phyloP scores from a whole-genome alignment of 2,329 filamentous ascomycete genomes.

The Pyrenophora seminiperda region DNA sequence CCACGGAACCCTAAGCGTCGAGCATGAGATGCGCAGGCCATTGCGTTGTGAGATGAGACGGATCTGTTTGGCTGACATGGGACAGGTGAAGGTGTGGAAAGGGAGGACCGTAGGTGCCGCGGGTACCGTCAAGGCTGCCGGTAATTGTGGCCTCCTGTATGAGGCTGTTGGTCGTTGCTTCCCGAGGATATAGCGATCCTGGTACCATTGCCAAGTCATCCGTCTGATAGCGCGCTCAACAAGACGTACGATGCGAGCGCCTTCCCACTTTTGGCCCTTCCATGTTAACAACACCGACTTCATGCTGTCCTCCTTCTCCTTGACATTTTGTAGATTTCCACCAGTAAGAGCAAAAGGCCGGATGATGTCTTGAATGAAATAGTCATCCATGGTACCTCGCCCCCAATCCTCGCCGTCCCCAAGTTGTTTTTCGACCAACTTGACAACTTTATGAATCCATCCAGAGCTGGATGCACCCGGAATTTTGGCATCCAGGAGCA shows the following conservation, averaged over 20 bases:
- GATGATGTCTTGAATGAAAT: conserved; percentile 49
- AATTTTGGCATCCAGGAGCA: conserved; percentile 74
- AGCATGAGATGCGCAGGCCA: conserved; percentile 87
- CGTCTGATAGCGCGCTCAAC: conserved; percentile 82
- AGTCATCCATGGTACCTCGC: conserved; percentile 63
- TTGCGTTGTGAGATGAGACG: conserved; percentile 95
- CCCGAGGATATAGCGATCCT: conserved; percentile 72
- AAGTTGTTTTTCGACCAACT: conserved; percentile 88
- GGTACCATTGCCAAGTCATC: conserved; percentile 85
- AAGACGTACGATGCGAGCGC: conserved; percentile 79
- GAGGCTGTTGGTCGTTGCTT: conserved; percentile 59
- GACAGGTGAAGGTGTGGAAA: conserved; percentile 97
- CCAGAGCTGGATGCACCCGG: conserved; percentile 69
- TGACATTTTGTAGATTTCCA: conserved; percentile 34
- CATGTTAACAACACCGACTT: conserved; percentile 54
- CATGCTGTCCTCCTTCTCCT: conserved; percentile 48
- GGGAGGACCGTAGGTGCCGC: conserved; percentile 92
- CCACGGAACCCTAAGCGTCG: conserved; percentile 86
- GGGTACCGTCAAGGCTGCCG: conserved; percentile 74
- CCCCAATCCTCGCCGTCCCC: conserved; percentile 88
- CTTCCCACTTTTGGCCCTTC: conserved; percentile 83
- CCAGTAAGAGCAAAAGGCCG: conserved; percentile 54
- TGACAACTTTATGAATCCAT: conserved; percentile 87
- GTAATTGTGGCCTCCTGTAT: conserved; percentile 77
- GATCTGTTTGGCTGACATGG: conserved; percentile 87